These are phyloP conservation scores for Termitomyces sp. DNA, from an alignment of 768 basidiomycete species.

Conservation along the genomic window DNA sequence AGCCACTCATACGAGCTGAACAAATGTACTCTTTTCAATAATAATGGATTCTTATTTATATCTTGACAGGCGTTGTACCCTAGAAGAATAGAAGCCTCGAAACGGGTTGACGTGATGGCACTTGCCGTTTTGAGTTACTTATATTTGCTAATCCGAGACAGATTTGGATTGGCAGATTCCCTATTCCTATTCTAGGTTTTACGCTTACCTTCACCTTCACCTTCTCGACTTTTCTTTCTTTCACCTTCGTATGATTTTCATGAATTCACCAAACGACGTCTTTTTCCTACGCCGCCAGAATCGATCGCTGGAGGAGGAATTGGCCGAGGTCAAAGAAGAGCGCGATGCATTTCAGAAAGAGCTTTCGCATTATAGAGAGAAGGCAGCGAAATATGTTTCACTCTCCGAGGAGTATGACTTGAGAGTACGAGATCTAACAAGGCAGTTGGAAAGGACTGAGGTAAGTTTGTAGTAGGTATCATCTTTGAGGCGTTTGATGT, in stretches of 20 bases:
- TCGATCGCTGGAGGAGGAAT: not conserved
- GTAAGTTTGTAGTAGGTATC: not conserved
- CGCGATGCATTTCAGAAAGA: not conserved
- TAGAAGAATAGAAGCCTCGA: too few species aligned
- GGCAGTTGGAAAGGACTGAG: not conserved
- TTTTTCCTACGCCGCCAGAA: not conserved
- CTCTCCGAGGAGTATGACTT: not conserved
- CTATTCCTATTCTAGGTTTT: too few species aligned
- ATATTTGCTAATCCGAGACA: not conserved
- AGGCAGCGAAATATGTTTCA: not conserved
- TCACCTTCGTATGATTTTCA: not conserved
- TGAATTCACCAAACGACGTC: not conserved
- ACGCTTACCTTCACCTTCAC: too few species aligned
- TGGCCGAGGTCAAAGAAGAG: not conserved
- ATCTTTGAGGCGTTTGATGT: not conserved
- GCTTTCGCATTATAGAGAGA: not conserved
- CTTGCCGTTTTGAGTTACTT: not conserved
- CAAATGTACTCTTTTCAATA: not conserved
- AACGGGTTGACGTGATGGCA: too few species aligned
- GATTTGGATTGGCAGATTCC: not conserved
- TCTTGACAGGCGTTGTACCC: not conserved
- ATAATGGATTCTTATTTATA: not conserved
- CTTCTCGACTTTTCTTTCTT: too few species aligned
- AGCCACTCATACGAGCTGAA: not conserved
- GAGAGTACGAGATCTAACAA: not conserved